phyloP scores from a whole-genome alignment of 2,329 filamentous ascomycete species.

The Paecilomyces dactylethromorphus region DNA sequence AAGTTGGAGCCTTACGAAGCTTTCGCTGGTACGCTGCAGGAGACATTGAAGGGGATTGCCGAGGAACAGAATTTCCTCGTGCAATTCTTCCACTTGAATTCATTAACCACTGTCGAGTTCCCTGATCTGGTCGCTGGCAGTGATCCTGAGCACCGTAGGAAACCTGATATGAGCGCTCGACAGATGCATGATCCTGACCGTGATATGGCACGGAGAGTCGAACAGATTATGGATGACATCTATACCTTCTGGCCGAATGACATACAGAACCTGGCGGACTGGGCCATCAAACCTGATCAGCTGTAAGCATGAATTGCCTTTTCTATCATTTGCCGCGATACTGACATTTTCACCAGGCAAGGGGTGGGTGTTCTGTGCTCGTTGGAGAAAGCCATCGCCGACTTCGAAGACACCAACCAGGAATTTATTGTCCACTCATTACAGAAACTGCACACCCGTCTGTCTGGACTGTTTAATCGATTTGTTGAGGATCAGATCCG shows the following conservation, averaged over 20 bases:
- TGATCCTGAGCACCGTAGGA: constrained; percentile 60
- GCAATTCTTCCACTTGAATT: constrained; percentile 95
- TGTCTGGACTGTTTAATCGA: constrained; percentile 72
- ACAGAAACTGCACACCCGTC: constrained; percentile 68
- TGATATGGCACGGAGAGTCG: constrained; percentile 73
- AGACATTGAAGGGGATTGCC: constrained; percentile 73
- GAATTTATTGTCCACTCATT: constrained; percentile 78
- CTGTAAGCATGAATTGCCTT: constrained; percentile 52
- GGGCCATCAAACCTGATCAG: constrained; percentile 73
- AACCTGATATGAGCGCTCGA: constrained; percentile 65
- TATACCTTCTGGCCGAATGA: constrained; percentile 77
- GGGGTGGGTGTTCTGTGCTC: constrained; percentile 78
- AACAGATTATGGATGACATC: constrained; percentile 82
- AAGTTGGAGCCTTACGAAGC: constrained; percentile 71
- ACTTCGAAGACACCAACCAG: constrained; percentile 84
- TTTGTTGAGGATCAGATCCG: constrained; percentile 94
- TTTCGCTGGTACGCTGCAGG: constrained; percentile 72
- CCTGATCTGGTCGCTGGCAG: constrained; percentile 65
- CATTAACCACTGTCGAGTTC: constrained; percentile 74
- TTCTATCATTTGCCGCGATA: constrained; percentile 13
- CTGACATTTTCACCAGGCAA: constrained; percentile 52
- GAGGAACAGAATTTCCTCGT: constrained; percentile 96
- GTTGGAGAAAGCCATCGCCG: constrained; percentile 70
- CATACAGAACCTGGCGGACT: constrained; percentile 72
- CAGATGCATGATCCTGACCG: constrained; percentile 85